Percentiles rank a stretch among this genome's conserved stretches.
Conservation (phyloP, 306 rosid genomes). For the Crataegus laevigata region DNA sequence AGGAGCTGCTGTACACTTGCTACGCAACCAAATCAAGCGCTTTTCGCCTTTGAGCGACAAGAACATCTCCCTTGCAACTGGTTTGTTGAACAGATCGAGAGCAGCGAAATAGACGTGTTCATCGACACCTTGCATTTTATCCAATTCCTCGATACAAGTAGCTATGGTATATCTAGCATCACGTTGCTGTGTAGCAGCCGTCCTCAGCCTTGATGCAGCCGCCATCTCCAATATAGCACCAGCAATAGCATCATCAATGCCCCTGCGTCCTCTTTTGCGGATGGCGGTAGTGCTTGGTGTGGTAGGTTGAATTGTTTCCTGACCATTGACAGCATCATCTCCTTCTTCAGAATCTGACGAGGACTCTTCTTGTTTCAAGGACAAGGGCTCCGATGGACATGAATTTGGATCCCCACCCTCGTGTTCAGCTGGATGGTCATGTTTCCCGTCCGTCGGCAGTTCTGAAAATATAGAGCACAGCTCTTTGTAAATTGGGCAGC, state of each 20-base stretch:
- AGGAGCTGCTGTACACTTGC: constrained; percentile 37
- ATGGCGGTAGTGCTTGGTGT: constrained; percentile 25
- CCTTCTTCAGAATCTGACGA: constrained; percentile 51
- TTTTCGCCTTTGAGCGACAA: constrained; percentile 56
- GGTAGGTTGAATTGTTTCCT: constrained; percentile 32
- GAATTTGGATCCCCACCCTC: constrained; percentile 24
- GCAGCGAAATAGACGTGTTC: constrained; percentile 58
- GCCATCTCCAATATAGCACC: constrained; percentile 77
- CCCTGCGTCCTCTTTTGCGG: constrained; percentile 64
- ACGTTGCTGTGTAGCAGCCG: constrained; percentile 47
- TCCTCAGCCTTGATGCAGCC: constrained; percentile 59
- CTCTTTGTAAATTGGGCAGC: constrained; percentile 67
- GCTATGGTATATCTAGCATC: constrained; percentile 44
- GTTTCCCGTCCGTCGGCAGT: constrained; percentile 41
- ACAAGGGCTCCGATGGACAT: constrained; percentile 27
- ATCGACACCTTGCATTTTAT: constrained; percentile 52
- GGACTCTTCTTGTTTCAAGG: constrained; percentile 29
- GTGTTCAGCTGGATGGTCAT: constrained; percentile 30
- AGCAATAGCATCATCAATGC: constrained; percentile 57
- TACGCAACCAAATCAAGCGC: constrained; percentile 58
- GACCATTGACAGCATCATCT: constrained; percentile 32
- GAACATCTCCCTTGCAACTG: constrained; percentile 59
- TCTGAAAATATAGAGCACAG: constrained; percentile 63
- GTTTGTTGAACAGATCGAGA: constrained; percentile 57
- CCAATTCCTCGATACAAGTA: constrained; percentile 60